phyloP scores from a whole-genome alignment of 2,329 filamentous ascomycete genomes.

The Fusarium newnesense region DNA sequence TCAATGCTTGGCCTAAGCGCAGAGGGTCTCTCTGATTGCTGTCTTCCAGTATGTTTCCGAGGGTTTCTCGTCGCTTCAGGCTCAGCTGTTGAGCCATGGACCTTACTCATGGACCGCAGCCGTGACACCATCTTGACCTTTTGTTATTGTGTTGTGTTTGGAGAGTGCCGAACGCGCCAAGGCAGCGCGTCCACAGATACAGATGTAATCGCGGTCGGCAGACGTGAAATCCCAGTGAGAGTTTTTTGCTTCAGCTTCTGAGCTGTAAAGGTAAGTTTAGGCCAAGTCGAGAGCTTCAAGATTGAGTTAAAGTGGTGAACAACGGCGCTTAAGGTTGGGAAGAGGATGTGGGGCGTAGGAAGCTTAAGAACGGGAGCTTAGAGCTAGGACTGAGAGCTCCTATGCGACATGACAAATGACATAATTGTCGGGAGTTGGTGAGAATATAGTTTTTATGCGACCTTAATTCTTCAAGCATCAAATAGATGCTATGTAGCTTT shows the following conservation, averaged over 20 bases:
- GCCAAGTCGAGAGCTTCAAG: not conserved
- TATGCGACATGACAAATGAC: constrained; percentile 7
- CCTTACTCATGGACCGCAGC: constrained; percentile 18
- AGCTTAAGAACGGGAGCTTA: constrained; percentile 15
- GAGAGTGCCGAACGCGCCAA: not conserved
- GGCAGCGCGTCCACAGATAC: not conserved
- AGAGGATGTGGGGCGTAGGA: constrained; percentile 23
- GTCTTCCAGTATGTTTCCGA: not conserved
- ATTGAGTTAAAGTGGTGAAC: not conserved
- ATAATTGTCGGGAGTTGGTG: not conserved
- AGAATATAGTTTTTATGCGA: not conserved
- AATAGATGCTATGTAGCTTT: not conserved
- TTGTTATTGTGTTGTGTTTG: constrained; percentile 14
- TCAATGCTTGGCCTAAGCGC: constrained; percentile 10
- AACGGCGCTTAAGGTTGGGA: not conserved
- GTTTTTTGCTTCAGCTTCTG: not conserved
- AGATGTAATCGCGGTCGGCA: not conserved
- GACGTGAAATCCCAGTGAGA: fast-evolving
- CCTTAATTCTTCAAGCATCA: not conserved
- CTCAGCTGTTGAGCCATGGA: not conserved
- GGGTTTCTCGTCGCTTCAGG: not conserved
- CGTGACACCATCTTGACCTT: constrained; percentile 20
- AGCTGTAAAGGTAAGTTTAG: not conserved
- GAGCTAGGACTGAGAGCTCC: not conserved
- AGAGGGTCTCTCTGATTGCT: not conserved